A percentile compares a stretch with the other conserved stretches of the same genome.
phyloP scores from a whole-genome alignment of 768 basidiomycete species.

The Tulasnella calospora region DNA sequence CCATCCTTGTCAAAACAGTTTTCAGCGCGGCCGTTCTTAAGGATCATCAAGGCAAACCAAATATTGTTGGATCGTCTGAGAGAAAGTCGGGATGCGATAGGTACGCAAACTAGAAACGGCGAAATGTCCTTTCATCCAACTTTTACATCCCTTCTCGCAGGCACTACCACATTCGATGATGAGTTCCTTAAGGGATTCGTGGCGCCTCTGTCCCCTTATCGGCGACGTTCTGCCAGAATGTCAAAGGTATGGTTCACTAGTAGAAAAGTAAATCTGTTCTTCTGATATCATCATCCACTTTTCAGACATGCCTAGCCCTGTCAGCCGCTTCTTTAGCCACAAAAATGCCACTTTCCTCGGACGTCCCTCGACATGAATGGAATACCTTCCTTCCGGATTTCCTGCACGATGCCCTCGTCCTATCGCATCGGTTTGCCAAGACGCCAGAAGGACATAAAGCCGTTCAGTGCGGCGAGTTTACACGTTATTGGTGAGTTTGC shows the following conservation, averaged over 20 bases:
- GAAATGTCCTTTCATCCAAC: background rate
- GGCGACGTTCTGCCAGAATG: constrained; percentile 29
- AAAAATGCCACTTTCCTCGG: constrained; percentile 32
- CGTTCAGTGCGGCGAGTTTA: constrained; percentile 30
- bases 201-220: constrained; percentile 30
- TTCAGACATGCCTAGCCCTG: constrained; percentile 29
- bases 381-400: constrained; percentile 23
- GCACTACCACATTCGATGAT: constrained; percentile 29
- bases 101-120: background rate
- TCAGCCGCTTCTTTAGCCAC: constrained; percentile 31
- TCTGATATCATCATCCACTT: background rate
- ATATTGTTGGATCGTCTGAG: constrained; percentile 30
- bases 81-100: constrained; percentile 17
- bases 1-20: constrained; percentile 31
- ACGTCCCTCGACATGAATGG: constrained; percentile 27
- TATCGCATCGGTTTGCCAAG: constrained; percentile 29
- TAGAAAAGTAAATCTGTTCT: background rate
- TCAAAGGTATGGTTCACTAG: constrained; percentile 9
- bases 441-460: constrained; percentile 30
- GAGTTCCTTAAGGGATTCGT: constrained; percentile 31
- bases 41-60: constrained; percentile 32
- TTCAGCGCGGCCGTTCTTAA: constrained; percentile 25
- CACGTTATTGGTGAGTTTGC: constrained; percentile 29
- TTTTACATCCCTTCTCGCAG: background rate
- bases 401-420: constrained; percentile 31